A percentile compares a stretch with the other conserved stretches of the same genome.
Conservation (phyloP, 2,329 filamentous ascomycete genomes). For the Fusarium sp. region DNA sequence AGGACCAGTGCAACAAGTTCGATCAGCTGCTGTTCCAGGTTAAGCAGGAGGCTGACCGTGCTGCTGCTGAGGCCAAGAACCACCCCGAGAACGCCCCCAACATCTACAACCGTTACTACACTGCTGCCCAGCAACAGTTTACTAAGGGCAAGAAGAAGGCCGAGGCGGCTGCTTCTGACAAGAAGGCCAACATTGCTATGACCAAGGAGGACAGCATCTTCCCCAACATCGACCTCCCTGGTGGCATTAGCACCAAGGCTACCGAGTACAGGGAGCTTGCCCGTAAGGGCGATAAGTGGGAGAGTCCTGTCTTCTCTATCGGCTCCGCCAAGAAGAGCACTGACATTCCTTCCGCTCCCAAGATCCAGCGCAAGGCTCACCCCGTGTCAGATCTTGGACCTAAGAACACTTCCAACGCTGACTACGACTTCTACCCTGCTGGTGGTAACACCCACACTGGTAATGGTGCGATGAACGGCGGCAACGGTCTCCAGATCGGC, state of each 20-base stretch:
- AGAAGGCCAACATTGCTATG: conserved; percentile 67
- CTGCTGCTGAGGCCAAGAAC: conserved; percentile 63
- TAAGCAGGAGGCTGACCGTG: conserved; percentile 83
- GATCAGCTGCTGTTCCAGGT: conserved; percentile 80
- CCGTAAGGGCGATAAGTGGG: conserved; percentile 89
- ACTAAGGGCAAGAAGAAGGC: conserved; percentile 83
- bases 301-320: conserved; percentile 92
- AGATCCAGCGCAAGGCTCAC: conserved; percentile 58
- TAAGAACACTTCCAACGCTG: conserved; percentile 14
- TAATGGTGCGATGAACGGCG: conserved; percentile 29
- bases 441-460: conserved; percentile 20
- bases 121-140: conserved; percentile 77
- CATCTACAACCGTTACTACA: conserved; percentile 86
- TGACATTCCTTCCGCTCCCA: conserved; percentile 72
- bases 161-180: conserved; percentile 67
- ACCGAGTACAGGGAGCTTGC: conserved; percentile 93
- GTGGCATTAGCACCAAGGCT: conserved; percentile 89
- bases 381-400: conserved; percentile 19
- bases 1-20: conserved; percentile 79
- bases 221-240: conserved; percentile 83
- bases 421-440: conserved; percentile 29
- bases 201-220: conserved; percentile 88
- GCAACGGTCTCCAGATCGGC: not conserved
- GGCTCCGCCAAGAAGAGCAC: conserved; percentile 78
- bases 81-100: conserved; percentile 80